Evolutionary conservation across 164 flowering plant genomes (phyloP), one percentile per base, ranked within the genome.

Genomic region (Pachysandra terminalis): DNA sequence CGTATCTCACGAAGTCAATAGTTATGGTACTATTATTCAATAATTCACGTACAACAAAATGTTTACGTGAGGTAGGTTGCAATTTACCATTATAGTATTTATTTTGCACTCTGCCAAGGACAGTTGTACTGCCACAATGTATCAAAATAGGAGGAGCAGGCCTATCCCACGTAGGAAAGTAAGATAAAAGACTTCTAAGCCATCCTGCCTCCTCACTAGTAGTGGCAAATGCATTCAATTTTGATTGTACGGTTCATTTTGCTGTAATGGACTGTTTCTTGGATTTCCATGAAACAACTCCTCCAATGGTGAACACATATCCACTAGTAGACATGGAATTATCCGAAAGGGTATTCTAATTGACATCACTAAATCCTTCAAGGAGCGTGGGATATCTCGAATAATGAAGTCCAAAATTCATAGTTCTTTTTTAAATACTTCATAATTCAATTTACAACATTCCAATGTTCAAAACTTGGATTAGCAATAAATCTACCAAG

Each of bases 171-270:
- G 48, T 13, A 24, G 64, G 71, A 23, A 59, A 58, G 8, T 59
- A 56, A 45, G 5, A 26, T 23, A 60, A 45, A 21, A 61, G 22
- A 23, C 40, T 32, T 49, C 40, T 32, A 12, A 68, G 12, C 54
- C 64, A 61, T 25, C 65, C 48, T 41, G 56, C 71, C 17, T 45
- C 65, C 37, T 65, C 59, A 65, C 59, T 32, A 17, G 68, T 41
- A 3, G 56, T 13, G 15, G 37, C 67, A 3, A 64, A 16, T 24
- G 40, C 57, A 0, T 14, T 52, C 0, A 64, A 25, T 35, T 64
- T 40, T 23, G 56, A 52, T n/a, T 64, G 57, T 37, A 64, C 45
- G 0, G 40, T 64, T 13, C 15, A 35, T 10, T 61, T 21, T 19
- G 51, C 22, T 2, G 35, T 35, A 7, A 61, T 37, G 9, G 45